Percentiles rank a stretch among this genome's conserved stretches.
Evolutionary conservation across 2,329 filamentous ascomycete genomes (phyloP).

Genomic region (Ophiostoma piceae): DNA sequence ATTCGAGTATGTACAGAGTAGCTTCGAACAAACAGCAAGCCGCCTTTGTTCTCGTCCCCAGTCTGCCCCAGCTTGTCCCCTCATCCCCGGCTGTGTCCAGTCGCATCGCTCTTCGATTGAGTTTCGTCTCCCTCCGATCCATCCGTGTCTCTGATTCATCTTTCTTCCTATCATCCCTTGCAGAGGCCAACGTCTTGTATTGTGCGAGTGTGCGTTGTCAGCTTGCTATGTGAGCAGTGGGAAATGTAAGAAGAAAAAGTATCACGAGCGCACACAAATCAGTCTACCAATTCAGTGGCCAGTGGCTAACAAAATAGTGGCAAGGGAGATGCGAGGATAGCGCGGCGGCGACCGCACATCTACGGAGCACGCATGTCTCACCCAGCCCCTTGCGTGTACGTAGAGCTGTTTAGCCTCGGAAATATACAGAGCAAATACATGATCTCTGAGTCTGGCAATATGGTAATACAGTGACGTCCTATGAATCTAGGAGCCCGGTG

Average conservation of each 20-base stretch:
- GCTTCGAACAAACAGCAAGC: background rate
- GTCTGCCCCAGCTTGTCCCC: background rate
- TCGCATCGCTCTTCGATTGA: constrained; percentile 10
- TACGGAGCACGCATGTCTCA: constrained; percentile 1
- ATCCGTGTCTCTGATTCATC: constrained; percentile 6
- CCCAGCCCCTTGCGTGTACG: background rate
- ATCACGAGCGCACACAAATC: background rate
- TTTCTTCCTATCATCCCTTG: constrained; percentile 10
- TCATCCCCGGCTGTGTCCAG: background rate
- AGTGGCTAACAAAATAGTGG: background rate
- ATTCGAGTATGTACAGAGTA: too few relatives aligned
- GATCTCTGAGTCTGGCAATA: too few relatives aligned
- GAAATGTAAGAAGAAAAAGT: background rate
- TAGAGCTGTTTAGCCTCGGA: background rate
- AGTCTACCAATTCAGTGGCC: too few relatives aligned
- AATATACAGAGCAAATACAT: background rate
- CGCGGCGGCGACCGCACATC: background rate
- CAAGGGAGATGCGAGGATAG: constrained; percentile 4
- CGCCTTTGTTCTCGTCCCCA: background rate
- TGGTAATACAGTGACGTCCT: background rate
- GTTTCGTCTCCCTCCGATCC: constrained; percentile 10
- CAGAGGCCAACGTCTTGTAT: background rate
- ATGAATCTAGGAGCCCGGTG: background rate
- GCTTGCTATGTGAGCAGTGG: background rate
- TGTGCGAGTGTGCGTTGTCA: background rate